Evolutionary conservation across 305 asterid genomes (phyloP).

Genomic region (Plantago coronopus): DNA sequence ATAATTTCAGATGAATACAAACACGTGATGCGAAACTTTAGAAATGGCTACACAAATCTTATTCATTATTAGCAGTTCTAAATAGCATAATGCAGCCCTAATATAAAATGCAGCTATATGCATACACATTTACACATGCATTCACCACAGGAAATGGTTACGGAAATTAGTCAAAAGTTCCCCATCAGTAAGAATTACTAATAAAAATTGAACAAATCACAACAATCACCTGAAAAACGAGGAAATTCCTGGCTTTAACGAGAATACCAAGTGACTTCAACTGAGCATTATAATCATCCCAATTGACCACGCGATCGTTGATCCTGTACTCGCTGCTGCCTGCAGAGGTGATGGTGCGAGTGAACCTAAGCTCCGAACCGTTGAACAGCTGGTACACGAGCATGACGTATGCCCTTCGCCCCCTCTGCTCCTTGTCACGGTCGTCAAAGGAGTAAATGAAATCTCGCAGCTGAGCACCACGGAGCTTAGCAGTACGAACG

Average conservation of each 20-base stretch:
- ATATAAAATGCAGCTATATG: not conserved
- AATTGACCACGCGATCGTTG: constrained; percentile 51
- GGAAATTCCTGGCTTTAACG: constrained; percentile 92
- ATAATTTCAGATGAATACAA: constrained; percentile 10
- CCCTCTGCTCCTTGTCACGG: constrained; percentile 79
- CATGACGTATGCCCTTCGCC: constrained; percentile 78
- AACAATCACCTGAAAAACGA: constrained; percentile 77
- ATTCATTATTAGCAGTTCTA: constrained; percentile 2
- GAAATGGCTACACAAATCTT: constrained; percentile 1
- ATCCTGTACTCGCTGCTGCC: constrained; percentile 89
- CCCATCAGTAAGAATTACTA: no score
- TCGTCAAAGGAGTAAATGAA: constrained; percentile 85
- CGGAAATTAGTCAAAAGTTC: no score
- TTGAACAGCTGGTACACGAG: constrained; percentile 69
- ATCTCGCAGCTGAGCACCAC: constrained; percentile 87
- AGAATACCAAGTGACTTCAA: constrained; percentile 84
- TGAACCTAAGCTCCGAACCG: constrained; percentile 67
- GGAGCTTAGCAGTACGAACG: constrained; percentile 93
- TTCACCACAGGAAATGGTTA: not conserved
- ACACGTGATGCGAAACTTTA: constrained; percentile 6
- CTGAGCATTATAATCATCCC: constrained; percentile 75
- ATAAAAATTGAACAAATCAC: not conserved
- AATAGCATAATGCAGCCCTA: not conserved
- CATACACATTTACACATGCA: not conserved
- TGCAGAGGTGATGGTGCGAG: constrained; percentile 68